Conservation (phyloP, 169 alveolate species). For the Cryptosporidium meleagridis region DNA sequence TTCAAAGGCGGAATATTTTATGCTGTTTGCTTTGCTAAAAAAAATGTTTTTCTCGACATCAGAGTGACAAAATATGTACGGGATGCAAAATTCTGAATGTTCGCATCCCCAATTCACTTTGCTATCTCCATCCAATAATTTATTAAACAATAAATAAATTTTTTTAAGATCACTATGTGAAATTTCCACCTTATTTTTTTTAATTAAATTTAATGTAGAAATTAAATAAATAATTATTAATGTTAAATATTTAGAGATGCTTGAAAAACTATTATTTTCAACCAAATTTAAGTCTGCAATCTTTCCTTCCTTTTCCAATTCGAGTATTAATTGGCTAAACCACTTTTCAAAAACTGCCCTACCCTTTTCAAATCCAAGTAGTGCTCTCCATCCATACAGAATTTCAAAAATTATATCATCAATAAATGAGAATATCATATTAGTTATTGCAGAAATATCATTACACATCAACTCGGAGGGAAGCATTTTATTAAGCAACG, state of each 20-base stretch:
- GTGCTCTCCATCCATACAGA: constrained; percentile 31
- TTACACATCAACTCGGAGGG: neutral
- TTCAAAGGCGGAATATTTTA: constrained; percentile 1
- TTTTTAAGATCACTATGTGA: neutral
- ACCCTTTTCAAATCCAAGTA: constrained; percentile 33
- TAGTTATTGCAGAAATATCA: neutral
- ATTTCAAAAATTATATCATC: constrained; percentile 54
- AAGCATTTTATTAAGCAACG: neutral
- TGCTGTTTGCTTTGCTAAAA: neutral
- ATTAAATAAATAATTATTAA: constrained; percentile 24
- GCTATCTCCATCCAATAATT: neutral
- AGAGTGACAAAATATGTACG: constrained; percentile 39
- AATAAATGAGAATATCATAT: constrained; percentile 38
- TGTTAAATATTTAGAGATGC: constrained; percentile 12
- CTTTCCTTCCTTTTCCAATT: neutral
- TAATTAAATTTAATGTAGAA: constrained; percentile 2
- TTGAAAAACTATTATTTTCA: neutral
- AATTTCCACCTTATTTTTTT: constrained; percentile 3
- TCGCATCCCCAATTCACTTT: neutral
- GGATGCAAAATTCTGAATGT: constrained; percentile 45
- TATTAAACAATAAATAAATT: neutral
- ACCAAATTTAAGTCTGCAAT: neutral
- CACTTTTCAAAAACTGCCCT: constrained; percentile 34
- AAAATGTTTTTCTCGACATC: constrained; percentile 25
- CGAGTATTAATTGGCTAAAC: neutral